These are phyloP conservation scores for Globisporangium abappressorium DNA, from an alignment of 352 stramenopile species.

Conservation along the genomic window DNA sequence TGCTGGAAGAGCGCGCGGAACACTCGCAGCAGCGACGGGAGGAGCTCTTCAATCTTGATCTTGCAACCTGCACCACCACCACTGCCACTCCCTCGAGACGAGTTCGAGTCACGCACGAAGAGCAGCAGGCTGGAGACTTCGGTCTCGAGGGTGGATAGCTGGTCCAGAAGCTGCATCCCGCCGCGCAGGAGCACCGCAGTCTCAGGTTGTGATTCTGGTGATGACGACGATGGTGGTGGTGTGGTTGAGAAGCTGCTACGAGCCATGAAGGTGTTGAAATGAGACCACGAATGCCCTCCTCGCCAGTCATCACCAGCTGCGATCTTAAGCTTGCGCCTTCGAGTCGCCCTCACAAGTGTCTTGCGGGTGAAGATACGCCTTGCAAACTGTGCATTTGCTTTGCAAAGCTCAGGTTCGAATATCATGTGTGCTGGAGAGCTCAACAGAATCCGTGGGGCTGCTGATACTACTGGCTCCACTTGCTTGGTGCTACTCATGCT, in stretches of 20 bases:
- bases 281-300: too few species aligned
- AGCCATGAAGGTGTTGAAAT: too few species aligned
- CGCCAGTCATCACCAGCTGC: too few species aligned
- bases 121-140: conserved; percentile 6
- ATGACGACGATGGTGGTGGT: not conserved
- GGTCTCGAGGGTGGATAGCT: not conserved
- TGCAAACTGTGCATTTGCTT: too few species aligned
- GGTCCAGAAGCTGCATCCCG: conserved; percentile 8
- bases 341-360: too few species aligned
- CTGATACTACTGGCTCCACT: not conserved
- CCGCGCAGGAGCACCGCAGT: not conserved
- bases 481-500: too few species aligned
- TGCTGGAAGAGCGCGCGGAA: not conserved
- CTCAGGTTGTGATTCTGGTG: not conserved
- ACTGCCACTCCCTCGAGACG: too few species aligned
- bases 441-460: not conserved
- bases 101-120: conserved; percentile 2
- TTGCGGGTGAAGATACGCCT: too few species aligned
- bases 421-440: too few species aligned
- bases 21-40: conserved; percentile 7
- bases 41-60: conserved; percentile 8
- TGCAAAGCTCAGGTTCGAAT: too few species aligned
- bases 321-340: too few species aligned
- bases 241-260: too few species aligned
- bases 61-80: not conserved